These are phyloP conservation scores for Suhomyces maxii DNA, from an alignment of 1,139 yeast species.

Conservation along the genomic window DNA sequence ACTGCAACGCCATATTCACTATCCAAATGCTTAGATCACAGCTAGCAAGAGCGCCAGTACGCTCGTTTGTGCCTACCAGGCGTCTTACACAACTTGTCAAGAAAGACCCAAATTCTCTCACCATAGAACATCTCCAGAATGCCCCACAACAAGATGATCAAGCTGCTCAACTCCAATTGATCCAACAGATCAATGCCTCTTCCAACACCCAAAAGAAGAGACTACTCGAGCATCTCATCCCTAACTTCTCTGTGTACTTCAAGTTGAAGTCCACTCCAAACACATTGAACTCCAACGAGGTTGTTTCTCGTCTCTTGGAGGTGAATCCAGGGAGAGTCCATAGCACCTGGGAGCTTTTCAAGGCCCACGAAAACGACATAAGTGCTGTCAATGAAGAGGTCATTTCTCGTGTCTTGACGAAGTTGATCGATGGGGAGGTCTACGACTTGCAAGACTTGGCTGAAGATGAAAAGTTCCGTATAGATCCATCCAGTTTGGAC, in stretches of 20 bases:
- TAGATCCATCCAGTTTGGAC: conserved; percentile 5
- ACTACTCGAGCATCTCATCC: conserved; percentile 19
- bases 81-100: conserved; percentile 3
- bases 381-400: conserved; percentile 14
- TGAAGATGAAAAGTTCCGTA: conserved; percentile 6
- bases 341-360: conserved; percentile 34
- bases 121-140: conserved; percentile 9
- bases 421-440: conserved; percentile 22
- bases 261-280: conserved; percentile 18
- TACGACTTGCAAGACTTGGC: conserved; percentile 6
- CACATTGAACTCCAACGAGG: conserved; percentile 11
- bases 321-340: conserved; percentile 45
- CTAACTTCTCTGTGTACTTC: conserved; percentile 37
- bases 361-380: conserved; percentile 21
- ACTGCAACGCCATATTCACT: background rate
- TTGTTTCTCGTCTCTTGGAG: conserved; percentile 23
- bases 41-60: background rate
- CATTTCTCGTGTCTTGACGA: conserved; percentile 20
- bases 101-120: conserved; percentile 13
- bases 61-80: background rate
- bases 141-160: conserved; percentile 4
- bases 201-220: conserved; percentile 11
- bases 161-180: conserved; percentile 10
- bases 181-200: conserved; percentile 12
- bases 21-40: background rate